Conservation (phyloP, 495 filamentous ascomycete species). For the Penicillium bialowiezense region DNA sequence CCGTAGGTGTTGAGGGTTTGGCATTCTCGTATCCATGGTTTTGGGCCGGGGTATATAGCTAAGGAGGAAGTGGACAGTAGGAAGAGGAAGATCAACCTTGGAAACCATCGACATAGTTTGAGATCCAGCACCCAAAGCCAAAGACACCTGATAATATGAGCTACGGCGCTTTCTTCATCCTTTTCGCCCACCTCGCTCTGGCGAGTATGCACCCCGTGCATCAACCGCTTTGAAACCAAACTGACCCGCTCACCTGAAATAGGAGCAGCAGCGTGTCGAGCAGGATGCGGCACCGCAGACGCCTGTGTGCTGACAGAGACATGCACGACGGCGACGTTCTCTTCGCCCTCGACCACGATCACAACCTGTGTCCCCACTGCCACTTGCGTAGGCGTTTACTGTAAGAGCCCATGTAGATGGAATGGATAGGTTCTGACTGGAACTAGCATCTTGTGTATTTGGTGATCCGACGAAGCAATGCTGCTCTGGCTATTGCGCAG, state of each 20-base stretch:
- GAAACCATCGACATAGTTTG: too few species aligned
- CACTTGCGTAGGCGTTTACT: constrained; percentile 31
- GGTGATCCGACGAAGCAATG: constrained; percentile 14
- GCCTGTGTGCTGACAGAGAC: constrained; percentile 29
- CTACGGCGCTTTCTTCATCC: constrained; percentile 3
- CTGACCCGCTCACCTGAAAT: neutral
- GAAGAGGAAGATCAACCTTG: too few species aligned
- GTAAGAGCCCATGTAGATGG: constrained; percentile 14
- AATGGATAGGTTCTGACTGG: neutral
- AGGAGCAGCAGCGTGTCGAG: constrained; percentile 6
- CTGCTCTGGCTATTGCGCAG: constrained; percentile 28
- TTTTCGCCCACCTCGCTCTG: constrained; percentile 9
- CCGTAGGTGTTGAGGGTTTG: neutral
- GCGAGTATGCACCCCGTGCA: constrained; percentile 9
- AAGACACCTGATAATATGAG: constrained; percentile 10
- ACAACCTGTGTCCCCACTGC: constrained; percentile 31
- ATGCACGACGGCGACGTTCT: constrained; percentile 32
- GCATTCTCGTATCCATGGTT: neutral
- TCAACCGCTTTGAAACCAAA: neutral
- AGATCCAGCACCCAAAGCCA: too few species aligned
- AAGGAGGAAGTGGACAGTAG: too few species aligned
- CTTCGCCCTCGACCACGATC: constrained; percentile 27
- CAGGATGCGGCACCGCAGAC: constrained; percentile 22
- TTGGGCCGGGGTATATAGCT: too few species aligned
- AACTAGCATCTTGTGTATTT: constrained; percentile 10